Base-by-base conservation (phyloP, 805 yeast species). In the Torulaspora gathmanii region DNA sequence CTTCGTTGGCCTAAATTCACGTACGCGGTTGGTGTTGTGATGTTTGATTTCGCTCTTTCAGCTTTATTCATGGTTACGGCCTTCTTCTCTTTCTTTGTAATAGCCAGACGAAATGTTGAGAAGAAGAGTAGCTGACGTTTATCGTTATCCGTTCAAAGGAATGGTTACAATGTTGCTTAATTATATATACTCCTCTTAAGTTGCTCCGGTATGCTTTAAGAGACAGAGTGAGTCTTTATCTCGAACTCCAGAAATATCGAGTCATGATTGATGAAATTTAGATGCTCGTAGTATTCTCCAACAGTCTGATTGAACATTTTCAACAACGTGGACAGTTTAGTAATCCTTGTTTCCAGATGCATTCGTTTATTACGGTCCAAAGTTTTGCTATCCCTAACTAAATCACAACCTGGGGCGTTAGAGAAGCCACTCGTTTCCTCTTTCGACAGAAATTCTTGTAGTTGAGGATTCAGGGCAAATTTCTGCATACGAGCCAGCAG, bases 261-360 rank as follows among this genome's bases (percentile, higher is more conserved):
- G 16, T 52, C 51, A 30, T 52, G 48, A 25, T 56, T 46, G 8
- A 54, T 37, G 40, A 57, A 44, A 37, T 58, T 57, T 27, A 40
- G 38, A 39, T 46, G 59, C 26, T 61, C 58, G 28, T 42, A 47
- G 41, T 53, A 56, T 45, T 61, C 65, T n/a, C 43, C 43, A 35
- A 54, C 49, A 8, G 65, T 58, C n/a, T 55, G 46, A 42, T 61
- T 58, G 38, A 55, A 60, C 42, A 52, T 50, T 30, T 54, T 45
- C 13, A 55, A 43, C 34, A 54, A 45, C 33, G 47, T 51, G 13
- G 49, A 37, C 25, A 57, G 33, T 43, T 57, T 57, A 9, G 44
- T 40, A 8, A 52, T 42, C 40, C 47, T 47, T 8, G 63, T 56
- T 17, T 42, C 50, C 30, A 45, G 37, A 17, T 42, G 44, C 51